Conservation (phyloP, 257 asterid genomes). For the Anisodus tanguticus region DNA sequence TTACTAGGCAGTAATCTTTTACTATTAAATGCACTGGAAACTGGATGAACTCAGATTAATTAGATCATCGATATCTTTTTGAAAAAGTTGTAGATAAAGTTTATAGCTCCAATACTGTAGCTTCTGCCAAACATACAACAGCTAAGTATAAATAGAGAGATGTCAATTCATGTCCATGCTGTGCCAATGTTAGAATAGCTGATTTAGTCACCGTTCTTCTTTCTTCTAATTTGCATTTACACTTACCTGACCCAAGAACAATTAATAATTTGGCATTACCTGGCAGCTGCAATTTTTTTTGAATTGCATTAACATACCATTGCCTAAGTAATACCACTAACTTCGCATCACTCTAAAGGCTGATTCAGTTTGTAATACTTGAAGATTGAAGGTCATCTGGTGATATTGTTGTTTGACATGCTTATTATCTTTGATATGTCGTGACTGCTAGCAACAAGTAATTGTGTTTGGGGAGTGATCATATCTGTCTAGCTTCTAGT, state of each 20-base stretch:
- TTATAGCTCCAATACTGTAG: not conserved
- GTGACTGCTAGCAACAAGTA: not conserved
- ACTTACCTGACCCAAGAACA: not conserved
- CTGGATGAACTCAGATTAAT: not conserved
- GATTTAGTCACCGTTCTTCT: not conserved
- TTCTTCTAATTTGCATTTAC: not conserved
- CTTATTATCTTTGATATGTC: not conserved
- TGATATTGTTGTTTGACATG: not conserved
- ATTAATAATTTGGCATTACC: not conserved
- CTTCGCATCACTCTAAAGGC: not conserved
- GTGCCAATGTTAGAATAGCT: not conserved
- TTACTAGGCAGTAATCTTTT: not conserved
- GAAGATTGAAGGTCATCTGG: not conserved
- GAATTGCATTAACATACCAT: too few relatives aligned
- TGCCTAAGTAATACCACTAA: not conserved
- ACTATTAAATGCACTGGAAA: not conserved
- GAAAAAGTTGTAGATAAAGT: not conserved
- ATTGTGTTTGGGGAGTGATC: slow-evolving; percentile 18
- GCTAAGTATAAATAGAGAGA: not conserved
- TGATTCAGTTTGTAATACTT: slow-evolving; percentile 16
- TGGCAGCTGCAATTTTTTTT: not conserved
- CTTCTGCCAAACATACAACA: not conserved
- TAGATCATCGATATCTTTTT: not conserved
- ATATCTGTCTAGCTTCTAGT: not conserved
- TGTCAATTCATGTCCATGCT: not conserved